Evolutionary conservation across 345 rosid species (phyloP), one percentile per base, ranked within the genome.

Genomic region (Rhodomyrtus tomentosa): DNA sequence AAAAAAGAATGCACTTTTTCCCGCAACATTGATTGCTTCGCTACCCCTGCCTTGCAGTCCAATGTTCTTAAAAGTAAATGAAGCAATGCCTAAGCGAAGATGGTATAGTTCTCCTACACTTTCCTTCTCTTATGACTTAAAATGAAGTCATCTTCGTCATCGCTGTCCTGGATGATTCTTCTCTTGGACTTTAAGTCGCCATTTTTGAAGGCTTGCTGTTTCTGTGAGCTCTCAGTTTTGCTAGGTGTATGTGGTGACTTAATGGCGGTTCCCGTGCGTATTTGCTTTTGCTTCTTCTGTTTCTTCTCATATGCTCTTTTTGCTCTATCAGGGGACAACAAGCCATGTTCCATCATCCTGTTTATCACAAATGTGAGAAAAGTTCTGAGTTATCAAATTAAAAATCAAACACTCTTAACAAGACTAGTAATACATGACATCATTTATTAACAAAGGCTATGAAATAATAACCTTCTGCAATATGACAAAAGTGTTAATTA

Each of bases 281-380:
- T 86, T 87, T 94, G 93, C 90, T 93, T 97, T 90, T 92, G 98
- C 89, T 92, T 95, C 85, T 95, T 92, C 88, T 92, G 99, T 86
- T 95, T 97, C 93, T 92, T 97, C 90, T 95, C 98, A 7, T 87
- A 82, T 8, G 98, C 96, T 89, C 56, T 92, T 88, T 92, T 95
- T 4, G 98, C 92, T 88, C 91, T 93, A 8, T 94, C 98, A 15
- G 93, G 90, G 80, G 98, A 92, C 85, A 97, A 88, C 89, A 97
- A 88, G 38, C 98, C 99, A 85, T 97, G 98, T 90, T 97, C 99
- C 99, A 97, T 95, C 93, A 97, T 91, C 99, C 99, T 97, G 89
- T 20, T 27, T 9, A 55, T 42, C 22, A 62, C 29, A 62, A 52
- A n/a, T 74, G 89, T 80, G 82, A 79, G 52, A 54, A 83, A 73